Evolutionary conservation across 2,329 filamentous ascomycete genomes (phyloP).

Genomic region (Penicillium sp.): DNA sequence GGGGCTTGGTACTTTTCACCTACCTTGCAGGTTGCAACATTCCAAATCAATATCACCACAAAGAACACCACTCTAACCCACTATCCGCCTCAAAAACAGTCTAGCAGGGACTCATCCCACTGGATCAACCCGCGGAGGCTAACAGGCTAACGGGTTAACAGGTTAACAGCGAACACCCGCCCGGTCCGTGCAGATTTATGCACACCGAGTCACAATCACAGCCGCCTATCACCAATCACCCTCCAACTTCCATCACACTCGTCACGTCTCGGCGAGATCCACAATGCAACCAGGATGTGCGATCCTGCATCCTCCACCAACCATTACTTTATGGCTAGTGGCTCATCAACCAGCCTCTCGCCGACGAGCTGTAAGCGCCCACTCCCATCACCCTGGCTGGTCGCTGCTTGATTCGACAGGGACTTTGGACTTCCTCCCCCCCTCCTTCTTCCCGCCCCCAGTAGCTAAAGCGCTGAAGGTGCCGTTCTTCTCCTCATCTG

Average conservation of each 20-base stretch:
- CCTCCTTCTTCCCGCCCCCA: not conserved
- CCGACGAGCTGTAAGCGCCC: slow-evolving; percentile 33
- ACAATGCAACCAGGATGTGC: slow-evolving; percentile 13
- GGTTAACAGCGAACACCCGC: slow-evolving; percentile 10
- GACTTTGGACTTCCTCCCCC: slow-evolving; percentile 2
- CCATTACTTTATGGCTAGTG: slow-evolving; percentile 7
- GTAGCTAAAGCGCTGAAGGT: slow-evolving; percentile 14
- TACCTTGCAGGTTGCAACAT: not conserved
- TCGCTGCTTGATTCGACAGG: slow-evolving; percentile 27
- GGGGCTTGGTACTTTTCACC: not conserved
- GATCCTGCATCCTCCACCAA: slow-evolving; percentile 21
- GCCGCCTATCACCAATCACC: slow-evolving; percentile 32
- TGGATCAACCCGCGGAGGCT: not conserved
- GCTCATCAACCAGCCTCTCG: slow-evolving; percentile 24
- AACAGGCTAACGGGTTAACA: not conserved
- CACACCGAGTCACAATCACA: slow-evolving; percentile 44
- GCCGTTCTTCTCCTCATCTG: slow-evolving; percentile 9
- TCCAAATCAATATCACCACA: not conserved
- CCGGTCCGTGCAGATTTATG: slow-evolving; percentile 34
- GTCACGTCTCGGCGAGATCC: slow-evolving; percentile 22
- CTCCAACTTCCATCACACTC: slow-evolving; percentile 30
- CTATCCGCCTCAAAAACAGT: slow-evolving; percentile 9
- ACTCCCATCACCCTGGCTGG: slow-evolving; percentile 11
- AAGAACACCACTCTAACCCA: not conserved
- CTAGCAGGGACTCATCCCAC: slow-evolving; percentile 1